Percentiles rank a stretch among this genome's conserved stretches.
These are phyloP conservation scores for Tetrahymena elliotti DNA, from an alignment of 73 alveolate species.

Conservation along the genomic window DNA sequence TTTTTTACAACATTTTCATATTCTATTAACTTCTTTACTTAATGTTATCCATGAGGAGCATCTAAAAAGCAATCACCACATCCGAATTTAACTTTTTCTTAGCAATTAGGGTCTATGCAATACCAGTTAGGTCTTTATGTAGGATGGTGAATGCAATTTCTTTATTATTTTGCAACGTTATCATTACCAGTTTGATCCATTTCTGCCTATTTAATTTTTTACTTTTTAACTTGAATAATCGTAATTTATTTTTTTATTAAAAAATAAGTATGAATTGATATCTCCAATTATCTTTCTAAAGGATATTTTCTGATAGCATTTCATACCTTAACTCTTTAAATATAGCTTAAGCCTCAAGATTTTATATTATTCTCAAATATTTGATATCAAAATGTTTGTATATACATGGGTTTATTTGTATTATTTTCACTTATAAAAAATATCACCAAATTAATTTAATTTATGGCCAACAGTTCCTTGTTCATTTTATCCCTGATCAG, in stretches of 20 bases:
- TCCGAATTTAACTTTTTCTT: not conserved
- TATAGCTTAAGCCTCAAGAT: not conserved
- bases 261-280: no score
- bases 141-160: not conserved
- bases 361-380: not conserved
- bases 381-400: not conserved
- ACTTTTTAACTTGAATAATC: not conserved
- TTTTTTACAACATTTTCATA: not conserved
- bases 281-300: not conserved
- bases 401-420: no score
- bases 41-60: not conserved
- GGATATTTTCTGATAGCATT: not conserved
- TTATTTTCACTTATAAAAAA: not conserved
- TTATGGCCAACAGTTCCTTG: not conserved
- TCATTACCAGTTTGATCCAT: not conserved
- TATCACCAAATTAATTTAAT: not conserved
- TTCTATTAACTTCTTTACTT: not conserved
- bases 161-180: not conserved
- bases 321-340: not conserved
- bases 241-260: no score
- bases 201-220: not conserved
- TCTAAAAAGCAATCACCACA: slow-evolving; percentile 1
- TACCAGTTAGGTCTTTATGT: not conserved
- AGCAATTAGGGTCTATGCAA: not conserved
- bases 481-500: not conserved